A percentile compares a stretch with the other conserved stretches of the same genome.
Conservation (phyloP, 371 early-diverging fungal species). For the Syncephalastrum sp. region DNA sequence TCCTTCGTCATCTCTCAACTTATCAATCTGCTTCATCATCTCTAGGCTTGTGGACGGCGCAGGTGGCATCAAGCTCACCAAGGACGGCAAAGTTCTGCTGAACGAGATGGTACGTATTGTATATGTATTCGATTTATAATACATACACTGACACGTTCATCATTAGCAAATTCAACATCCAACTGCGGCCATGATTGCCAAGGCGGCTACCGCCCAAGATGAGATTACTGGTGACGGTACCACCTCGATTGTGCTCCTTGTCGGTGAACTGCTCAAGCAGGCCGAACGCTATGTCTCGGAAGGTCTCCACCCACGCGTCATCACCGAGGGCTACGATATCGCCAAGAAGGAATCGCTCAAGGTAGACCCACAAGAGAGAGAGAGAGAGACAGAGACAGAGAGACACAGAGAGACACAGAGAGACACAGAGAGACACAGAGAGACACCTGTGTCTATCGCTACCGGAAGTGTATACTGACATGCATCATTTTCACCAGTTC, state of each 20-base stretch:
- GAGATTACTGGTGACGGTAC: constrained; percentile 99
- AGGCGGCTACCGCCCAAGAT: constrained; percentile 98
- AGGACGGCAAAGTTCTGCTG: constrained; percentile 96
- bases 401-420: no score
- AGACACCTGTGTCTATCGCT: no score
- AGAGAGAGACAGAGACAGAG: no score
- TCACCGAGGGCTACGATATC: constrained; percentile 96
- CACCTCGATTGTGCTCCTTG: constrained; percentile 94
- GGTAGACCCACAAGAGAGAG: constrained; percentile 34
- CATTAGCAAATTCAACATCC: constrained; percentile 99
- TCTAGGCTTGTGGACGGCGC: constrained; percentile 94
- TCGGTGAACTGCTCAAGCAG: constrained; percentile 97
- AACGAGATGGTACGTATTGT: constrained; percentile 87
- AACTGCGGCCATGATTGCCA: constrained; percentile 99
- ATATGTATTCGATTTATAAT: no score
- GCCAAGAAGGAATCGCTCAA: constrained; percentile 93
- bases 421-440: no score
- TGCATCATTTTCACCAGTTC: constrained; percentile 55
- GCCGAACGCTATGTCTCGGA: constrained; percentile 95
- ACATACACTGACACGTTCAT: neutral
- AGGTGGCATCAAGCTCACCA: constrained; percentile 94
- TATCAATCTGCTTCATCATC: constrained; percentile 19
- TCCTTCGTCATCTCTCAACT: neutral
- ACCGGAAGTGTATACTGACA: no score
- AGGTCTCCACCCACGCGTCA: constrained; percentile 95